phyloP scores from a whole-genome alignment of 805 yeast genomes.

The Candida railenensis region DNA sequence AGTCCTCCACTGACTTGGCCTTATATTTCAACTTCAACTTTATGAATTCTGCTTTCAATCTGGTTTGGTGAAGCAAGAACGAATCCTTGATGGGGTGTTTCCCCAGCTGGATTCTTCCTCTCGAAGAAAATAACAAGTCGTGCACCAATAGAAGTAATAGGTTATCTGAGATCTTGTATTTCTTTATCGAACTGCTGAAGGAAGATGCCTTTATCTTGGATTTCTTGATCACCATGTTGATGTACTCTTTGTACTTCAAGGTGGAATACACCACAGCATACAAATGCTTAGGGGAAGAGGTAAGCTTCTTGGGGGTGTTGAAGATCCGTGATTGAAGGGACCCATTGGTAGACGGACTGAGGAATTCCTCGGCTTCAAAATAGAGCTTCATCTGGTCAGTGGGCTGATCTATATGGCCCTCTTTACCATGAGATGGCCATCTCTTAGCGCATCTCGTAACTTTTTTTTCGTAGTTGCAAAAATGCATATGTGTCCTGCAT shows the following conservation, averaged over 20 bases:
- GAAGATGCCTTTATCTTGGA: slow-evolving; percentile 59
- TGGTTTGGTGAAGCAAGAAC: slow-evolving; percentile 71
- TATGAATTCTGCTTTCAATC: slow-evolving; percentile 79
- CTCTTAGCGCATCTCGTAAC: no score
- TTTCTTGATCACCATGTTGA: slow-evolving; percentile 61
- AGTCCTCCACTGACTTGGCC: slow-evolving; percentile 53
- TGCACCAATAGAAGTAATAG: slow-evolving; percentile 70
- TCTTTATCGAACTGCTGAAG: slow-evolving; percentile 37
- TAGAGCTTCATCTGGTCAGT: slow-evolving; percentile 34
- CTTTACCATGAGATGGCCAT: no score
- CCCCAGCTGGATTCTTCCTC: slow-evolving; percentile 85
- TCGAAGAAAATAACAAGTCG: slow-evolving; percentile 72
- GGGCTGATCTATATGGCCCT: no score
- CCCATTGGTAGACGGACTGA: slow-evolving; percentile 26
- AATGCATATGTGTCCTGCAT: neutral
- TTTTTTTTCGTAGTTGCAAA: neutral
- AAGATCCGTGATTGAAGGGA: slow-evolving; percentile 39
- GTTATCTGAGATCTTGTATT: slow-evolving; percentile 46
- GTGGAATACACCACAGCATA: slow-evolving; percentile 83
- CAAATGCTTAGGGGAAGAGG: slow-evolving; percentile 73
- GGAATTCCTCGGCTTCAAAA: slow-evolving; percentile 42
- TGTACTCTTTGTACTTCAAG: slow-evolving; percentile 63
- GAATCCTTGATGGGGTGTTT: slow-evolving; percentile 85
- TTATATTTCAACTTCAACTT: slow-evolving; percentile 74
- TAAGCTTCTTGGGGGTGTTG: slow-evolving; percentile 18